Base-by-base conservation (phyloP, 371 early-diverging fungal species). In the Lichtheimia ornata region DNA sequence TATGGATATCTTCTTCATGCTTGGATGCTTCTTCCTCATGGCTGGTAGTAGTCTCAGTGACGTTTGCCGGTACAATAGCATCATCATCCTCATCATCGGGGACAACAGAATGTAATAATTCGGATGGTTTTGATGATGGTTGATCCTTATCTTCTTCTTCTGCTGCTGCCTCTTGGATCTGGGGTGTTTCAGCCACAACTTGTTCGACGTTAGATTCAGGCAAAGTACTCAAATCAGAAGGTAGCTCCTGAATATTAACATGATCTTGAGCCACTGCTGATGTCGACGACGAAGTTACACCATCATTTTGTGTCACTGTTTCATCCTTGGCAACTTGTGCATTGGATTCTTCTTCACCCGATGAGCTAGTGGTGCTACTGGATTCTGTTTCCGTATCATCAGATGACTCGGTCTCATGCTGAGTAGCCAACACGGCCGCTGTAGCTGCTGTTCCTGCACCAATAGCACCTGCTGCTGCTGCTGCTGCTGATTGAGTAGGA, bases 401-500 rank as follows among this genome's bases (percentile, higher is more conserved):
- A 17, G 41, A 12, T 40, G 54, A 41, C 6, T 54, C 41, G 11
- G 7, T 15, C 15, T 30, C 28, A 13, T 44, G 22, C 0, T 47
- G 47, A 22, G 40, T 18, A 41, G 12, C 41, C 18, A 35, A 22
- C 20, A 40, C 55, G 3, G 55, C 18, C 20, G 18, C 42, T 54
- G 28, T 17, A 14, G 30, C 53, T 22, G 28, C 53, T 30, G 53
- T 35, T 28, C 27, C 41, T 42, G 55, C 41, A 22, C 22, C 17
- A 1, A 14, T 22, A 5, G 42, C n/a, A n/a, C n/a, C 7, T 54
- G 20, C 40, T 28, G 52, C 27, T 4, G 61, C 41, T 15, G 12
- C 7, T 54, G 20, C 40, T 28, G 52, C 27, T 4, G 61, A 55
- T 22, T 69, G 41, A 50, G 50, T 20, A 6, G 69, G 61, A 30